A percentile compares a stretch with the other conserved stretches of the same genome.
Evolutionary conservation across 2,329 filamentous ascomycete species (phyloP).

Genomic region (Xylariaceae sp.): DNA sequence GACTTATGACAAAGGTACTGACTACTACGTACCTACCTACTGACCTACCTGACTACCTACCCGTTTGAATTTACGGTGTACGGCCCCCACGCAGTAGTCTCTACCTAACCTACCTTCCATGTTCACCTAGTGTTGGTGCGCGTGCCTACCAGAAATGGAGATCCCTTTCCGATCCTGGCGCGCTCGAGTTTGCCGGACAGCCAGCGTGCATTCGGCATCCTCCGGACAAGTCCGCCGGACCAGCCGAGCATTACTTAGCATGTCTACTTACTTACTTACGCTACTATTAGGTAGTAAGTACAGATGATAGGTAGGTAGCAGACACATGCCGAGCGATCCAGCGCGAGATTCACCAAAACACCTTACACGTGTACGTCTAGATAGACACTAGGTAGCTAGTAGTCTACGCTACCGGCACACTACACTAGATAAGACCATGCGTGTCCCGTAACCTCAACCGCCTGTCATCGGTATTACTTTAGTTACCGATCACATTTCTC

Average conservation of each 20-base stretch:
- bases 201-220: conserved; percentile 23
- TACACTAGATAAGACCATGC: neutral
- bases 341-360: neutral
- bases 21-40: too few relatives aligned
- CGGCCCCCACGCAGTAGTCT: too few relatives aligned
- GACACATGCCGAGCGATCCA: neutral
- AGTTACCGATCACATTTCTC: neutral
- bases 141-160: too few relatives aligned
- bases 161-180: neutral
- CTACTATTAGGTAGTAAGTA: too few relatives aligned
- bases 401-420: neutral
- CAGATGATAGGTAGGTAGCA: neutral
- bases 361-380: neutral
- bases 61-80: too few relatives aligned
- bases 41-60: too few relatives aligned
- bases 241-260: conserved; percentile 8
- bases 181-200: neutral
- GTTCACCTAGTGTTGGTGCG: too few relatives aligned
- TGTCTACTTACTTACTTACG: too few relatives aligned
- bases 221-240: conserved; percentile 22
- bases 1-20: too few relatives aligned
- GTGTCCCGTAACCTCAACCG: too few relatives aligned
- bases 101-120: too few relatives aligned
- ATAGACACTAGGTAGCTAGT: neutral
- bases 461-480: too few relatives aligned